Evolutionary conservation across 2,329 filamentous ascomycete species (phyloP).

Genomic region (Talaromyces sp.): DNA sequence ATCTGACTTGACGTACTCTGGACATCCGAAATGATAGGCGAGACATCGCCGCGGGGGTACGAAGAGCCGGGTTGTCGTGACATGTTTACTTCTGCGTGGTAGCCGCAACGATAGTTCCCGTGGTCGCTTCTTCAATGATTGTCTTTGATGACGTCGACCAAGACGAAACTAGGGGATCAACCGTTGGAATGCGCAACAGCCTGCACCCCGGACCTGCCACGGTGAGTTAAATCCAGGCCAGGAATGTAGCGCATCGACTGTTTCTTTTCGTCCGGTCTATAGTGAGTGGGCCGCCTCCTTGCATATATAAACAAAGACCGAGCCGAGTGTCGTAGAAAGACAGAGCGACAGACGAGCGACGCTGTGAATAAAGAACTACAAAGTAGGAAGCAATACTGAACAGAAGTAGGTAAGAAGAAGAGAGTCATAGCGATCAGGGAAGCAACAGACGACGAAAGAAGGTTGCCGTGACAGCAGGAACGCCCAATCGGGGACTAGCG

Average conservation of each 20-base stretch:
- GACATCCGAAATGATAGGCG: conserved; percentile 12
- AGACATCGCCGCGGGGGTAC: conserved; percentile 11
- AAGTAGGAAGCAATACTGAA: not conserved
- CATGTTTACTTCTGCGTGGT: conserved; percentile 2
- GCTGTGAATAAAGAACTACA: not conserved
- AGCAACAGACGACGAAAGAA: not conserved
- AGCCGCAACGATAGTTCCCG: not conserved
- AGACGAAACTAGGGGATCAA: conserved; percentile 2
- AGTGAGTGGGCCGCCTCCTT: not conserved
- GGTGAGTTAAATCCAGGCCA: not conserved
- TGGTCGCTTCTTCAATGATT: not conserved
- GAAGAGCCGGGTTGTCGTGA: conserved; percentile 9
- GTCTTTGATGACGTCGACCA: not conserved
- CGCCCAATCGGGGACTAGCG: conserved; percentile 3
- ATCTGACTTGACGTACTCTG: conserved; percentile 13
- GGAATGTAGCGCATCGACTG: conserved; percentile 2
- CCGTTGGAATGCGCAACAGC: conserved; percentile 5
- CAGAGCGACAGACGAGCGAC: not conserved
- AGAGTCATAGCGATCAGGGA: not conserved
- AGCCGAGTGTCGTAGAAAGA: not conserved
- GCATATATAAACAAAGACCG: not conserved
- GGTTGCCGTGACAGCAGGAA: conserved; percentile 13
- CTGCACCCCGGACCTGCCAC: conserved; percentile 6
- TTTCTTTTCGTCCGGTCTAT: not conserved
- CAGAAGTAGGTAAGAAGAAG: not conserved